phyloP scores from a whole-genome alignment of 345 rosid genomes.

The Clausena lansium region DNA sequence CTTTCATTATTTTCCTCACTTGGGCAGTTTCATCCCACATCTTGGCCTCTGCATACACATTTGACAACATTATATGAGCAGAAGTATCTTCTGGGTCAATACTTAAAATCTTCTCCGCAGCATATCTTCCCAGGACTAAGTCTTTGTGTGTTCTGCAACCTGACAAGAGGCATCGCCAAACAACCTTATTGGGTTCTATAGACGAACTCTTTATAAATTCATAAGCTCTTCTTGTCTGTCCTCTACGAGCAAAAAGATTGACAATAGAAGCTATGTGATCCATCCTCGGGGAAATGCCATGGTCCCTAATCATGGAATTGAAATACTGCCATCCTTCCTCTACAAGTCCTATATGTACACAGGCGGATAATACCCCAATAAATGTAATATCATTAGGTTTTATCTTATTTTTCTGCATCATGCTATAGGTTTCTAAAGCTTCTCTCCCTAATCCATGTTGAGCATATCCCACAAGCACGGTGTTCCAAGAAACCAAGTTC shows the following conservation, averaged over 20 bases:
- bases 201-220: slow-evolving; percentile 27
- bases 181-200: slow-evolving; percentile 26
- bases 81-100: slow-evolving; percentile 32
- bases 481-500: slow-evolving; percentile 38
- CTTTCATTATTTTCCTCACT: slow-evolving; percentile 32
- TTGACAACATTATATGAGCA: slow-evolving; percentile 32
- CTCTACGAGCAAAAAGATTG: slow-evolving; percentile 32
- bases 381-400: slow-evolving; percentile 34
- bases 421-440: slow-evolving; percentile 25
- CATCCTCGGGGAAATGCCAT: slow-evolving; percentile 28
- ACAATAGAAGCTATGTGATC: slow-evolving; percentile 35
- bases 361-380: slow-evolving; percentile 34
- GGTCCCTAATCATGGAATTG: slow-evolving; percentile 29
- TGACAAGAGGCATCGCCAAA: slow-evolving; percentile 38
- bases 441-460: slow-evolving; percentile 32
- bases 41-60: slow-evolving; percentile 33
- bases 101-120: slow-evolving; percentile 33
- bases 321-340: slow-evolving; percentile 30
- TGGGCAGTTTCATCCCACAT: slow-evolving; percentile 32
- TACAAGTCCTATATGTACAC: slow-evolving; percentile 30
- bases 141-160: slow-evolving; percentile 32
- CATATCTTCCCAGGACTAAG: slow-evolving; percentile 29
- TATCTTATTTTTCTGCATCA: slow-evolving; percentile 24
- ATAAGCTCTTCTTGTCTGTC: slow-evolving; percentile 29
- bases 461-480: slow-evolving; percentile 35